Conservation (phyloP, 2,329 filamentous ascomycete species). For the Lachnellula willkommii region DNA sequence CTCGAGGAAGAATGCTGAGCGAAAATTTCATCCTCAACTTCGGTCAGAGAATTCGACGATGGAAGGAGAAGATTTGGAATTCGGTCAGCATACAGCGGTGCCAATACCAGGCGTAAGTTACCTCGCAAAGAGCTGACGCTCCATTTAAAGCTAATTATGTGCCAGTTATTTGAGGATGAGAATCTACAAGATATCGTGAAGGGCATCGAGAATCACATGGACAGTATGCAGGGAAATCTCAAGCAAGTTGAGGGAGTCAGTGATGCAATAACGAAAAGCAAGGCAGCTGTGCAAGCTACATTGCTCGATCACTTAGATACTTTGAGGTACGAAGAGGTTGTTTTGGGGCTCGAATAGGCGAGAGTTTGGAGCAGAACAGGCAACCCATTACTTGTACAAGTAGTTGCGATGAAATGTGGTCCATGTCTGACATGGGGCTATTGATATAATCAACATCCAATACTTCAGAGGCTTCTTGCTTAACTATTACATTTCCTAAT, state of each 20-base stretch:
- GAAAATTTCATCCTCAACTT: constrained; percentile 30
- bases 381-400: too few species aligned
- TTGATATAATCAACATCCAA: background rate
- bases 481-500: background rate
- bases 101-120: constrained; percentile 20
- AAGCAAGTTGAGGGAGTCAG: constrained; percentile 28
- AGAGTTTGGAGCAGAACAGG: background rate
- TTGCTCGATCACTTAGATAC: constrained; percentile 28
- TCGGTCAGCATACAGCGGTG: background rate
- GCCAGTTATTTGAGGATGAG: constrained; percentile 24
- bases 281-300: constrained; percentile 29
- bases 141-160: constrained; percentile 13
- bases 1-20: constrained; percentile 42
- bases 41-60: constrained; percentile 12
- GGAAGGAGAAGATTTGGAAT: constrained; percentile 15
- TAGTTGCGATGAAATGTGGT: background rate
- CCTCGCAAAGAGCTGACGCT: background rate
- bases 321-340: constrained; percentile 28
- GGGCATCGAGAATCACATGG: constrained; percentile 29
- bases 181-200: constrained; percentile 23
- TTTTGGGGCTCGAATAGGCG: constrained; percentile 23
- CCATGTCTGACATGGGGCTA: background rate
- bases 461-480: background rate
- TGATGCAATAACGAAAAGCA: constrained; percentile 27
- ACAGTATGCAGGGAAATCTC: constrained; percentile 30